phyloP scores from a whole-genome alignment of 2,329 filamentous ascomycete species.

The Orbilia brochopaga region DNA sequence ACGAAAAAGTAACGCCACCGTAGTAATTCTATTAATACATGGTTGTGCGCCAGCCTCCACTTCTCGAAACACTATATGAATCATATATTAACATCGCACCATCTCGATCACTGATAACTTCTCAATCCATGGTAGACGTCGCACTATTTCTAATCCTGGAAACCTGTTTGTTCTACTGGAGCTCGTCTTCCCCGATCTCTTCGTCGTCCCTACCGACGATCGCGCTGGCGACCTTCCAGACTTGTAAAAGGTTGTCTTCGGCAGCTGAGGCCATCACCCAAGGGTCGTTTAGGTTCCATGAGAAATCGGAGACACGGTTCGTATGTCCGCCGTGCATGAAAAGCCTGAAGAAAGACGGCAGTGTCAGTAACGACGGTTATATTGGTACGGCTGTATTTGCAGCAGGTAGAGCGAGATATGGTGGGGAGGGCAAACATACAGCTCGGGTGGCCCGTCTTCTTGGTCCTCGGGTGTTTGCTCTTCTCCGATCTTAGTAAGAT shows the following conservation, averaged over 20 bases:
- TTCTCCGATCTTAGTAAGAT: slow-evolving; percentile 86
- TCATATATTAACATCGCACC: not conserved
- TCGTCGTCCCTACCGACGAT: slow-evolving; percentile 81
- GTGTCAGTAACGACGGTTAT: slow-evolving; percentile 51
- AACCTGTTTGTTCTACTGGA: slow-evolving; percentile 23
- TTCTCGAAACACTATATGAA: not conserved
- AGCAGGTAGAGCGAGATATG: not conserved
- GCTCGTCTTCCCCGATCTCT: slow-evolving; percentile 61
- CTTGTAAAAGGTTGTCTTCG: slow-evolving; percentile 94
- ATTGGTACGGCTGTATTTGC: too few relatives aligned
- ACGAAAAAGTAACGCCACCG: not conserved
- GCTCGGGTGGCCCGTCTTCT: slow-evolving; percentile 90
- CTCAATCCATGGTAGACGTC: too few relatives aligned
- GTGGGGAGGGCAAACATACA: slow-evolving; percentile 69
- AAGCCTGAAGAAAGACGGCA: slow-evolving; percentile 63
- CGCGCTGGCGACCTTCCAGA: slow-evolving; percentile 85
- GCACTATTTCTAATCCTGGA: too few relatives aligned
- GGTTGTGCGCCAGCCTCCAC: slow-evolving; percentile 7
- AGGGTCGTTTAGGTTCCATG: slow-evolving; percentile 95
- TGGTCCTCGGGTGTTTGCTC: slow-evolving; percentile 94
- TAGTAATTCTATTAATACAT: slow-evolving; percentile 24
- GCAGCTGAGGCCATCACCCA: slow-evolving; percentile 96
- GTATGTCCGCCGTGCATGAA: slow-evolving; percentile 99
- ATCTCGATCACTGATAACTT: too few relatives aligned
- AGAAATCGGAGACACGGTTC: slow-evolving; percentile 94